Conservation (phyloP, 495 filamentous ascomycete genomes). For the Tuber indicum region DNA sequence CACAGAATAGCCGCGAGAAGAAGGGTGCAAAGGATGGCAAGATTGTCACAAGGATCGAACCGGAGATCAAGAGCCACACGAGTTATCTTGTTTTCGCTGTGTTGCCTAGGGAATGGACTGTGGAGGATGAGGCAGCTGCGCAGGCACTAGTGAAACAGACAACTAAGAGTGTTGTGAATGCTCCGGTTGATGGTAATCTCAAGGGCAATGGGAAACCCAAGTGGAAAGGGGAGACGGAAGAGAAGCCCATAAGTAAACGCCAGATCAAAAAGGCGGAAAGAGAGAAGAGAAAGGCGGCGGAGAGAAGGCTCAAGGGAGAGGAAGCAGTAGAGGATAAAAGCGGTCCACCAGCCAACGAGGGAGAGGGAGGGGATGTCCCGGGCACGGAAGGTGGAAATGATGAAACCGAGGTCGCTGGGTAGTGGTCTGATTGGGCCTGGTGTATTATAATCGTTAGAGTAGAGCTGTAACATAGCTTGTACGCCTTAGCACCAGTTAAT, state of each 20-base stretch:
- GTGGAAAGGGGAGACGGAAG: slow-evolving; percentile 50
- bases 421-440: slow-evolving; percentile 1
- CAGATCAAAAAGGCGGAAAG: slow-evolving; percentile 34
- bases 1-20: slow-evolving; percentile 27
- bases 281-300: slow-evolving; percentile 28
- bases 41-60: slow-evolving; percentile 69
- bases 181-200: slow-evolving; percentile 44
- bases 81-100: slow-evolving; percentile 92
- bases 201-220: slow-evolving; percentile 52
- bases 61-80: slow-evolving; percentile 89
- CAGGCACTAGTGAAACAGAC: slow-evolving; percentile 44
- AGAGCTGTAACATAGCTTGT: slow-evolving; percentile 6
- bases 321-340: slow-evolving; percentile 12
- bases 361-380: not conserved
- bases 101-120: slow-evolving; percentile 75
- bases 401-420: slow-evolving; percentile 29
- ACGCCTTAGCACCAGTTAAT: not conserved
- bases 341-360: not conserved
- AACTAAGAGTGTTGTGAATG: slow-evolving; percentile 42
- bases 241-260: slow-evolving; percentile 35
- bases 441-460: not conserved
- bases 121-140: slow-evolving; percentile 69
- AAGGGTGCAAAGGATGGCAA: slow-evolving; percentile 53
- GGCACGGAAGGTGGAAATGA: not conserved
- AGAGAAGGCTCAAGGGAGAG: not conserved